A percentile compares a stretch with the other conserved stretches of the same genome.
Conservation (phyloP, 768 basidiomycete genomes). For the Leccinum longicurvipes region DNA sequence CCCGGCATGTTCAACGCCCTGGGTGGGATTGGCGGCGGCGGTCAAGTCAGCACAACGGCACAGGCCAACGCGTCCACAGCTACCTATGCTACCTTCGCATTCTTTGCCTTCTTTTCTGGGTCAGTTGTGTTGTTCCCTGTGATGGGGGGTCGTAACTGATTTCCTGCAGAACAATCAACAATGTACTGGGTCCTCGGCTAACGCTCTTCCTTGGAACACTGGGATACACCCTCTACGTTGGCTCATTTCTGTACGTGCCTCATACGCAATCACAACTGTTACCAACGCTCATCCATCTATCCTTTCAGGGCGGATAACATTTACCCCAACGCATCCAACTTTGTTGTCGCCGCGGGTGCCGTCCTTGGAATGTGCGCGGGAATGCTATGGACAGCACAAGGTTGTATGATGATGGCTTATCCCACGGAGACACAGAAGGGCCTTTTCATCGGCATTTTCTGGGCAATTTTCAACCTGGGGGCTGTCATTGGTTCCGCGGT, state of each 20-base stretch:
- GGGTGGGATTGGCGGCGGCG: constrained; percentile 76
- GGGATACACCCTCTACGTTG: constrained; percentile 77
- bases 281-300: neutral
- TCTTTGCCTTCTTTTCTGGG: constrained; percentile 69
- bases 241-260: constrained; percentile 61
- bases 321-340: constrained; percentile 54
- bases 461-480: constrained; percentile 81
- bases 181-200: constrained; percentile 70
- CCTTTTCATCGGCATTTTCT: constrained; percentile 73
- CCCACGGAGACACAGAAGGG: constrained; percentile 80
- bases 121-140: constrained; percentile 27
- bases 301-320: constrained; percentile 63
- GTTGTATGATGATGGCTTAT: constrained; percentile 81
- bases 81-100: constrained; percentile 62
- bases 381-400: constrained; percentile 81
- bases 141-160: neutral
- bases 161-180: constrained; percentile 63
- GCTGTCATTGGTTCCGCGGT: constrained; percentile 77
- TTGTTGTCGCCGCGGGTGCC: constrained; percentile 70
- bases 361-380: constrained; percentile 70
- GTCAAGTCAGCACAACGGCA: constrained; percentile 62
- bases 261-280: neutral
- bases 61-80: constrained; percentile 69
- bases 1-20: constrained; percentile 77
- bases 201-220: constrained; percentile 71